A percentile compares a stretch with the other conserved stretches of the same genome.
Evolutionary conservation across 2,329 filamentous ascomycete genomes (phyloP).

Genomic region (Hypoxylon sp.): DNA sequence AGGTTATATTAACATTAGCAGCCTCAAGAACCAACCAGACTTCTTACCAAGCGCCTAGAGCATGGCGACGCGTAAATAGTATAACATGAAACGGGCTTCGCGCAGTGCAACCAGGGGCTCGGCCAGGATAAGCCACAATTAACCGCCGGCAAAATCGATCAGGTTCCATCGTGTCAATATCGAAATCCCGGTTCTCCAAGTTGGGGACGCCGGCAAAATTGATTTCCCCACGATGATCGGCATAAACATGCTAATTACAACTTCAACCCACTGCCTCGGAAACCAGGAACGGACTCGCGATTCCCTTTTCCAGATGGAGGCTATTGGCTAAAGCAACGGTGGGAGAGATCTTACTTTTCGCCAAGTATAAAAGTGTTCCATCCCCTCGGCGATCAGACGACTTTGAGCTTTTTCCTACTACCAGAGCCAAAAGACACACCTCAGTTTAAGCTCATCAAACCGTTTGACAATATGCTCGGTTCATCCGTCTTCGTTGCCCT

Average conservation of each 20-base stretch:
- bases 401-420: slow-evolving; percentile 17
- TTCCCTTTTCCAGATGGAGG: slow-evolving; percentile 36
- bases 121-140: slow-evolving; percentile 37
- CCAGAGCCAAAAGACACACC: slow-evolving; percentile 8
- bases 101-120: slow-evolving; percentile 18
- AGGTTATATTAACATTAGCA: slow-evolving; percentile 38
- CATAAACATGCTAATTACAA: slow-evolving; percentile 37
- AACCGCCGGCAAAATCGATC: slow-evolving; percentile 47
- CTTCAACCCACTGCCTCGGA: slow-evolving; percentile 39
- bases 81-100: slow-evolving; percentile 40
- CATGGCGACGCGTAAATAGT: slow-evolving; percentile 30
- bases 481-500: slow-evolving; percentile 51
- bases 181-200: slow-evolving; percentile 40
- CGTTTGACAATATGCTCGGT: slow-evolving; percentile 47
- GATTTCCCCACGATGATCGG: slow-evolving; percentile 42
- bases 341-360: not conserved
- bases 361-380: slow-evolving; percentile 38
- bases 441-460: slow-evolving; percentile 26
- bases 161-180: slow-evolving; percentile 41
- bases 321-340: slow-evolving; percentile 24
- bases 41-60: slow-evolving; percentile 22
- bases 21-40: slow-evolving; percentile 31
- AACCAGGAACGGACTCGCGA: slow-evolving; percentile 43
- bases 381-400: slow-evolving; percentile 35
- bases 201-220: slow-evolving; percentile 37